Percentiles rank a stretch among this genome's conserved stretches.
Evolutionary conservation across 192 early-diverging fungal genomes (phyloP).

Genomic region (Coemansia sp.): DNA sequence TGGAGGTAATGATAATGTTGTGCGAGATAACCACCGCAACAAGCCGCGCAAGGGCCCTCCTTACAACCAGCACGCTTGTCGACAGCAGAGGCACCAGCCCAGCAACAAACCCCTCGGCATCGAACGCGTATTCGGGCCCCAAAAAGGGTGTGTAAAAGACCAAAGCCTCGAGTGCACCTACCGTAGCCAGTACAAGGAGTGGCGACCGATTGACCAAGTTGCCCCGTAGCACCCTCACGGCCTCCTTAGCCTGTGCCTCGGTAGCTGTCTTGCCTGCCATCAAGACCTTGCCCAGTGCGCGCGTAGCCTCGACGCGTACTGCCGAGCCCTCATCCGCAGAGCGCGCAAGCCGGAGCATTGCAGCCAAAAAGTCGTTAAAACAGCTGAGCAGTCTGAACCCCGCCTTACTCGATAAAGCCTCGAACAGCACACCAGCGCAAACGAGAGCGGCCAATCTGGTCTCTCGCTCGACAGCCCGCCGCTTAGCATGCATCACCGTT

Average conservation of each 20-base stretch:
- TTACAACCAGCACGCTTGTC: slow-evolving; percentile 28
- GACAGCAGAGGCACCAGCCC: slow-evolving; percentile 21
- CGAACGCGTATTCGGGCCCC: slow-evolving; percentile 4
- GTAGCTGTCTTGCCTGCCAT: slow-evolving; percentile 69
- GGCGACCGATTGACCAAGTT: slow-evolving; percentile 71
- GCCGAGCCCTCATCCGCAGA: slow-evolving; percentile 40
- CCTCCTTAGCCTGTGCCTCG: slow-evolving; percentile 71
- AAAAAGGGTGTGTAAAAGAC: slow-evolving; percentile 19
- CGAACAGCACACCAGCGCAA: slow-evolving; percentile 75
- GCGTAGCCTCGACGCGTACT: slow-evolving; percentile 68
- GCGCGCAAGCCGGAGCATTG: slow-evolving; percentile 16
- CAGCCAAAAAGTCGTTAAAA: slow-evolving; percentile 44
- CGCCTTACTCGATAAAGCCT: slow-evolving; percentile 55
- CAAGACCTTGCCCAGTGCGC: slow-evolving; percentile 63
- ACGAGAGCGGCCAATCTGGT: slow-evolving; percentile 60
- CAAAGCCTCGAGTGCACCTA: slow-evolving; percentile 22
- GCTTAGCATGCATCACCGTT: slow-evolving; percentile 5
- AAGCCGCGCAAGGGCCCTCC: slow-evolving; percentile 26
- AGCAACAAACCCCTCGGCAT: slow-evolving; percentile 20
- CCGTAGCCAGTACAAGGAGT: slow-evolving; percentile 32
- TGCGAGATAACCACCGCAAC: slow-evolving; percentile 31
- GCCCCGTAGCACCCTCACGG: slow-evolving; percentile 61
- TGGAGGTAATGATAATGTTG: background rate
- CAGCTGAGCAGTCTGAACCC: slow-evolving; percentile 53
- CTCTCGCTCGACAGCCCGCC: slow-evolving; percentile 10